Evolutionary conservation across 2,329 filamentous ascomycete species (phyloP), one percentile per base, ranked within the genome.

Genomic region (Arthrinium phaeospermum): DNA sequence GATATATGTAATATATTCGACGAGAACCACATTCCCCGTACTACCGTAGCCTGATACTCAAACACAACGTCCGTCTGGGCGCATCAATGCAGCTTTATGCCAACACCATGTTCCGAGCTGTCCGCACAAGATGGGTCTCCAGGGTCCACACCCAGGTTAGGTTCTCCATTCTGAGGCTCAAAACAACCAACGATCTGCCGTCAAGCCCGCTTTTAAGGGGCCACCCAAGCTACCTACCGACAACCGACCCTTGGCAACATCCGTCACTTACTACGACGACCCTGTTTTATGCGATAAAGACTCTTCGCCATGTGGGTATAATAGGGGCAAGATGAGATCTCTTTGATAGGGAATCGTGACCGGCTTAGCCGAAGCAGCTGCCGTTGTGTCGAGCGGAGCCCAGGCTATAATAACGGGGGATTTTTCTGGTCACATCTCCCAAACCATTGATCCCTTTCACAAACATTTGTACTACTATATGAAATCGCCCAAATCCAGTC

Each of bases 201-300:
- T 7, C 2, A 64, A 64, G 34, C 19, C 57, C 57, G 34, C 57
- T 64, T 64, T 57, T 57, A 41, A 64, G 30, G 57, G 34, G 34
- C 34, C 57, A 34, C 57, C 34, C 19, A 8, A 64, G 7, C 6
- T 41, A 64, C 5, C 57, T 41, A 41, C 57, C 10, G 16, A n/a
- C 27, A 30, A 30, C 27, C 27, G 27, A 30, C 27, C 53, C 30
- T 37, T 61, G 7, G 30, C 53, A 34, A 61, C 19, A 34, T 19
- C 3, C 27, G 4, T 22, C 6, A 37, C 30, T 37, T 30, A 30
- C 27, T 30, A 30, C 37, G 8, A 12, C 30, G 53, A n/a, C 34
- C 57, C 57, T 64, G 34, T 64, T 64, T 64, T 41, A 34, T 41
- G 57, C 57, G 57, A 19, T n/a, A 64, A 64, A 41, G 53, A n/a